These are phyloP conservation scores for Licmophora abbreviata DNA, from an alignment of 108 stramenopile genomes.

Conservation along the genomic window DNA sequence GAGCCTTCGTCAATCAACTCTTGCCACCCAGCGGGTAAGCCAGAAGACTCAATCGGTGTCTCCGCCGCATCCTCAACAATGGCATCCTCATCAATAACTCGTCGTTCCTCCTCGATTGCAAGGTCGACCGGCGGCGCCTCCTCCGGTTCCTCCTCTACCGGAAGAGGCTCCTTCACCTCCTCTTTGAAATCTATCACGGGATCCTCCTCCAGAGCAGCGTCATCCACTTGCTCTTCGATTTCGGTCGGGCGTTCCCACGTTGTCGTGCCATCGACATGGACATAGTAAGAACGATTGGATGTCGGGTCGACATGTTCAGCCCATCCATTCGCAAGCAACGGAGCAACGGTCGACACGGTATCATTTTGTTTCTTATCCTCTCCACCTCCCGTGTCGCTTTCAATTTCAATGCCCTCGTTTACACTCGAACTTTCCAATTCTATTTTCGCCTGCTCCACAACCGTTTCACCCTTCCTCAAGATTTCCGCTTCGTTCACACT, in stretches of 20 bases:
- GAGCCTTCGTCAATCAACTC: constrained; percentile 39
- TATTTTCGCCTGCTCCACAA: no score
- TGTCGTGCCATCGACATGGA: constrained; percentile 23
- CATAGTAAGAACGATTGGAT: constrained; percentile 26
- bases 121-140: background rate
- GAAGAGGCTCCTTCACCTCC: background rate
- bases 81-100: no score
- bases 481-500: no score
- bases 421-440: no score
- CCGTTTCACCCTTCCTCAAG: no score
- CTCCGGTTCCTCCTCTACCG: background rate
- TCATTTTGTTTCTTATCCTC: no score
- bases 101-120: background rate
- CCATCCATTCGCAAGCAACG: no score
- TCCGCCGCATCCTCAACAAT: no score
- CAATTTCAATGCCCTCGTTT: no score
- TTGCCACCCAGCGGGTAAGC: constrained; percentile 50
- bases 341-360: no score
- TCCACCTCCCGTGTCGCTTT: no score
- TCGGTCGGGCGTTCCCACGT: constrained; percentile 27
- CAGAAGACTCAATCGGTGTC: no score
- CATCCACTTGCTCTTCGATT: background rate
- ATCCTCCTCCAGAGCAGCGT: background rate
- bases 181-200: background rate
- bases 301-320: constrained; percentile 23